Conservation (phyloP, 768 basidiomycete genomes). For the Leucocoprinus leucothites region DNA sequence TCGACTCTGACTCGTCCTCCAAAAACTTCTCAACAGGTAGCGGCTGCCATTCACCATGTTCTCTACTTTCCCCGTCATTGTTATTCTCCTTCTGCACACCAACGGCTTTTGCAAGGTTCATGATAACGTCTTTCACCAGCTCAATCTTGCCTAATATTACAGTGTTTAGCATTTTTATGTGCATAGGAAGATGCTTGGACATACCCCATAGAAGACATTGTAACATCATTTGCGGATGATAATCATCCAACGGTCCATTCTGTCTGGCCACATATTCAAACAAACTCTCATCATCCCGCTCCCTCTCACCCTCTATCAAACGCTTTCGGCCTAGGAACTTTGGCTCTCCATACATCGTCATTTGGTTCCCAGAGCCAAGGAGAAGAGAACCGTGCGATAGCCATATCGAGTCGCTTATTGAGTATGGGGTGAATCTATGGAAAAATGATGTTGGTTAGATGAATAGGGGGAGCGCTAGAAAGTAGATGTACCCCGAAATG, state of each 20-base stretch:
- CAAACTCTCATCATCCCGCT: conserved; percentile 42
- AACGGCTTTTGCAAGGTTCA: conserved; percentile 53
- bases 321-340: conserved; percentile 6
- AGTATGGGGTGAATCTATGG: conserved; percentile 68
- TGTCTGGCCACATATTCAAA: conserved; percentile 80
- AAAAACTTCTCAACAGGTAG: conserved; percentile 60
- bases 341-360: conserved; percentile 72
- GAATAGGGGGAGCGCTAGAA: background rate
- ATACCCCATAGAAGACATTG: conserved; percentile 93
- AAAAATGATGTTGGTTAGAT: background rate
- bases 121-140: conserved; percentile 78
- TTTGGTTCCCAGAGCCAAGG: conserved; percentile 78
- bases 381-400: conserved; percentile 78
- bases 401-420: conserved; percentile 92
- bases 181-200: conserved; percentile 16
- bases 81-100: conserved; percentile 21
- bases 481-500: conserved; percentile 54
- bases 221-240: conserved; percentile 89
- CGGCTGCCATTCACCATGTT: conserved; percentile 37
- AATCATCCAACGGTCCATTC: conserved; percentile 87
- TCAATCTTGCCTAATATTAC: conserved; percentile 39
- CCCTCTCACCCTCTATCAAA: conserved; percentile 7
- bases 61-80: background rate
- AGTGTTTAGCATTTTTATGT: background rate
- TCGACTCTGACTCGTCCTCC: conserved; percentile 26